Percentiles rank a stretch among this genome's conserved stretches.
Evolutionary conservation across 257 asterid genomes (phyloP).

Genomic region (Penstemon eatonii): DNA sequence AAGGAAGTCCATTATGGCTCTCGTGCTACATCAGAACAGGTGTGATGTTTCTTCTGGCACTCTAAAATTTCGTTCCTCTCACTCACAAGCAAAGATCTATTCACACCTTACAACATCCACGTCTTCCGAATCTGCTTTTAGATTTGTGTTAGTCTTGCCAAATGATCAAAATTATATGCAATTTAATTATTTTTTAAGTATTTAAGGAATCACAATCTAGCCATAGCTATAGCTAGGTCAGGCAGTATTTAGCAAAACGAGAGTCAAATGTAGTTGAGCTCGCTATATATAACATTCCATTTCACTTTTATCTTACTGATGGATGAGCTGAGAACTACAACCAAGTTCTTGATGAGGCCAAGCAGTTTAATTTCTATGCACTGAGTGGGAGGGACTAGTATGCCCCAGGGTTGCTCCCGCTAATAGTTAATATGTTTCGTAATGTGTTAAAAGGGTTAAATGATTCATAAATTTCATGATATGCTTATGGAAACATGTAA

Average conservation of each 20-base stretch:
- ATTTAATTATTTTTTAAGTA: slow-evolving; percentile 8
- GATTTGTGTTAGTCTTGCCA: slow-evolving; percentile 6
- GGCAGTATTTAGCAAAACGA: not conserved
- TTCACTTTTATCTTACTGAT: slow-evolving; percentile 4
- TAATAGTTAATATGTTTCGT: not conserved
- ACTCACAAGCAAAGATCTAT: not conserved
- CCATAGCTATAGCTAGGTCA: not conserved
- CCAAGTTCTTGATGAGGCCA: slow-evolving; percentile 1
- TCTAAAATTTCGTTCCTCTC: not conserved
- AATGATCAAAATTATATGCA: not conserved
- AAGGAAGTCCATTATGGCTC: slow-evolving; percentile 77
- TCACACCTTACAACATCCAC: not conserved
- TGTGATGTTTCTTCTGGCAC: slow-evolving; percentile 23
- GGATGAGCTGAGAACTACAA: not conserved
- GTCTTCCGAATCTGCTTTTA: slow-evolving; percentile 1
- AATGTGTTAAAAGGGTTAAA: slow-evolving; percentile 1
- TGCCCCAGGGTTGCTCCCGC: not conserved
- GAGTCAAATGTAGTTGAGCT: not conserved
- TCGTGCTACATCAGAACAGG: slow-evolving; percentile 86
- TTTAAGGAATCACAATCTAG: slow-evolving; percentile 13
- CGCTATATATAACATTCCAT: not conserved
- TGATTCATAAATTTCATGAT: not conserved
- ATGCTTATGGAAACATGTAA: slow-evolving; percentile 19
- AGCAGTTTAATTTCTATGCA: not conserved
- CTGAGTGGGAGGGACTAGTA: not conserved